These are phyloP conservation scores for Kwoniella bestiolae DNA, from an alignment of 768 basidiomycete genomes.

Conservation along the genomic window DNA sequence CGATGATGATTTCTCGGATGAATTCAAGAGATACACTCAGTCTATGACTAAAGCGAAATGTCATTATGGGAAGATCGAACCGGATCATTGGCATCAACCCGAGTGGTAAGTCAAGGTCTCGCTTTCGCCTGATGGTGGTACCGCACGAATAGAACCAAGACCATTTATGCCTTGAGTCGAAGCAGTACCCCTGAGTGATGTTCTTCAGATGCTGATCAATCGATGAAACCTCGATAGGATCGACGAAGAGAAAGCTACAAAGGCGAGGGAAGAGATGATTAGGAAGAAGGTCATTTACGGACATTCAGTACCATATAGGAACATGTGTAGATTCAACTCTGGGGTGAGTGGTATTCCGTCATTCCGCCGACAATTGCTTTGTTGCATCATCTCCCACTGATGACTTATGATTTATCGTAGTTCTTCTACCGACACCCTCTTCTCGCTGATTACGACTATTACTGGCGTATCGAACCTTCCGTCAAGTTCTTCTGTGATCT, in stretches of 20 bases:
- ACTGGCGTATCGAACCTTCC: constrained; percentile 89
- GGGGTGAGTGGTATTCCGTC: constrained; percentile 64
- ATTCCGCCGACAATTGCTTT: too few relatives aligned
- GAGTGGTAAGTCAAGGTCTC: constrained; percentile 58
- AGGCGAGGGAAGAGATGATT: constrained; percentile 68
- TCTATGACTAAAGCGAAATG: constrained; percentile 68
- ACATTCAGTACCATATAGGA: constrained; percentile 68
- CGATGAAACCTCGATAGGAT: constrained; percentile 59
- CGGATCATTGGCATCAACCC: constrained; percentile 75
- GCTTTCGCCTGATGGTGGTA: too few relatives aligned
- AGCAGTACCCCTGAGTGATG: too few relatives aligned
- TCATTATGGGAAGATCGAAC: constrained; percentile 67
- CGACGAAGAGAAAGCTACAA: constrained; percentile 70
- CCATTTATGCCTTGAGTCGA: too few relatives aligned
- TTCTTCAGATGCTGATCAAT: too few relatives aligned
- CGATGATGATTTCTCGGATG: constrained; percentile 62
- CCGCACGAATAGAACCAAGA: too few relatives aligned
- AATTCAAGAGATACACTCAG: constrained; percentile 51
- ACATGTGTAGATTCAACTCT: constrained; percentile 95
- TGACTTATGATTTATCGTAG: constrained; percentile 58
- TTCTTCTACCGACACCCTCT: constrained; percentile 84
- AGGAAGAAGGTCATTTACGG: constrained; percentile 67
- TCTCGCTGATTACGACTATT: constrained; percentile 76
- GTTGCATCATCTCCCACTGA: background rate
- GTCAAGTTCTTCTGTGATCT: constrained; percentile 79